Conservation (phyloP, 2,329 filamentous ascomycete genomes). For the Sarocladiaceae sp. region DNA sequence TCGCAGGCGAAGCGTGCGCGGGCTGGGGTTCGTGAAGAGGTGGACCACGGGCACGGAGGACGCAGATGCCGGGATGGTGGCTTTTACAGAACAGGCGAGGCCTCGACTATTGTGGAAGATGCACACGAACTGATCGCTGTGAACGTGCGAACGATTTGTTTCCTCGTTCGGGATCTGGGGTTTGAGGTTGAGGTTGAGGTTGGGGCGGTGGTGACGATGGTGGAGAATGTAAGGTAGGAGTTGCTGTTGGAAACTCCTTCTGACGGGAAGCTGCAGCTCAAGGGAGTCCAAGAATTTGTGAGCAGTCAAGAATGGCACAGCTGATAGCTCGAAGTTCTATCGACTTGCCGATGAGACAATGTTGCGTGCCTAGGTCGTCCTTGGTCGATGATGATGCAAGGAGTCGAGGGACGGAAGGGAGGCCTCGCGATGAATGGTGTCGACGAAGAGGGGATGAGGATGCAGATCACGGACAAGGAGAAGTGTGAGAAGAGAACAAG, state of each 20-base stretch:
- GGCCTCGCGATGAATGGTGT: not conserved
- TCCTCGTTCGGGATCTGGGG: not conserved
- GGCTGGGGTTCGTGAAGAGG: not conserved
- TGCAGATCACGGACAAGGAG: slow-evolving; percentile 1
- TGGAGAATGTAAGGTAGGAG: not conserved
- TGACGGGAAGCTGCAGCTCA: not conserved
- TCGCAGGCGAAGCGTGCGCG: not conserved
- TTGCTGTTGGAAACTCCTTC: not conserved
- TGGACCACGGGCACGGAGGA: not conserved
- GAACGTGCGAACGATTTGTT: slow-evolving; percentile 7
- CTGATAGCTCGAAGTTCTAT: not conserved
- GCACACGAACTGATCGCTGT: slow-evolving; percentile 4
- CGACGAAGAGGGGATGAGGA: not conserved
- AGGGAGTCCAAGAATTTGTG: not conserved
- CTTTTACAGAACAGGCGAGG: not conserved
- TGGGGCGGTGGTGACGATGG: not conserved
- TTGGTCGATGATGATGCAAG: not conserved
- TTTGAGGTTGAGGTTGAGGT: not conserved
- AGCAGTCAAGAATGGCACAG: not conserved
- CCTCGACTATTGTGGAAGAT: no score
- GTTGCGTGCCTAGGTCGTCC: not conserved
- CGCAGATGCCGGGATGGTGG: not conserved
- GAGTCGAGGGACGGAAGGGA: not conserved
- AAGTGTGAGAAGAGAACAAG: not conserved
- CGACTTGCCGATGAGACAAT: slow-evolving; percentile 1